Percentiles rank a stretch among this genome's conserved stretches.
Evolutionary conservation across 805 yeast species (phyloP).

Genomic region (Candida ulmi): DNA sequence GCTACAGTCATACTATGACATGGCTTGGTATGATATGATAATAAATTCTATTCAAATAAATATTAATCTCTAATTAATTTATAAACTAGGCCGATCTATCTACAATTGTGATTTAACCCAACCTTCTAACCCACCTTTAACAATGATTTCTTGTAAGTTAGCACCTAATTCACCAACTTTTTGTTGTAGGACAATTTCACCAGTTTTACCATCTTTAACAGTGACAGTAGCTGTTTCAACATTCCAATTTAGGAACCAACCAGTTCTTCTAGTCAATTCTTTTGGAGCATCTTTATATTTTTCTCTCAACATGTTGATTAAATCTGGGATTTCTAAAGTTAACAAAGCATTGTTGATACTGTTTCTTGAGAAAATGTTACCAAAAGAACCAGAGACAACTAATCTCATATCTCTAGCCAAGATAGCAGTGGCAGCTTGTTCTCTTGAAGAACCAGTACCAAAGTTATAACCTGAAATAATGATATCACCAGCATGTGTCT

Average conservation of each 20-base stretch:
- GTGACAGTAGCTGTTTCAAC: conserved; percentile 78
- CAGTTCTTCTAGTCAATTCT: conserved; percentile 91
- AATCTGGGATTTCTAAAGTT: conserved; percentile 88
- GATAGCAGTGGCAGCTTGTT: conserved; percentile 98
- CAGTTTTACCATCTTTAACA: conserved; percentile 57
- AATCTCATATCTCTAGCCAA: conserved; percentile 89
- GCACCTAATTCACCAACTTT: conserved; percentile 95
- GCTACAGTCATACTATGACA: too few species aligned
- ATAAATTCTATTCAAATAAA: too few species aligned
- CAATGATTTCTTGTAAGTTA: conserved; percentile 92
- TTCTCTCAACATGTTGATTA: conserved; percentile 71
- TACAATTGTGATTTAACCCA: conserved; percentile 83
- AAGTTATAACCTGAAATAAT: conserved; percentile 90
- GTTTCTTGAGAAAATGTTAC: conserved; percentile 94
- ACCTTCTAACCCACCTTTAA: conserved; percentile 96
- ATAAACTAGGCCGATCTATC: conserved; percentile 1
- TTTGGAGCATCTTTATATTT: conserved; percentile 47
- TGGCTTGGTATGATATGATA: too few species aligned
- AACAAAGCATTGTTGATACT: conserved; percentile 93
- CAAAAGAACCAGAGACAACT: conserved; percentile 95
- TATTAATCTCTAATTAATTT: background rate
- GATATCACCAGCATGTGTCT: conserved; percentile 84
- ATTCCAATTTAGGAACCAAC: conserved; percentile 90
- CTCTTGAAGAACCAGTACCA: conserved; percentile 98
- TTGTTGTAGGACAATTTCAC: conserved; percentile 62